Conservation (phyloP, 2,329 filamentous ascomycete genomes). For the Samsoniella hepiali region DNA sequence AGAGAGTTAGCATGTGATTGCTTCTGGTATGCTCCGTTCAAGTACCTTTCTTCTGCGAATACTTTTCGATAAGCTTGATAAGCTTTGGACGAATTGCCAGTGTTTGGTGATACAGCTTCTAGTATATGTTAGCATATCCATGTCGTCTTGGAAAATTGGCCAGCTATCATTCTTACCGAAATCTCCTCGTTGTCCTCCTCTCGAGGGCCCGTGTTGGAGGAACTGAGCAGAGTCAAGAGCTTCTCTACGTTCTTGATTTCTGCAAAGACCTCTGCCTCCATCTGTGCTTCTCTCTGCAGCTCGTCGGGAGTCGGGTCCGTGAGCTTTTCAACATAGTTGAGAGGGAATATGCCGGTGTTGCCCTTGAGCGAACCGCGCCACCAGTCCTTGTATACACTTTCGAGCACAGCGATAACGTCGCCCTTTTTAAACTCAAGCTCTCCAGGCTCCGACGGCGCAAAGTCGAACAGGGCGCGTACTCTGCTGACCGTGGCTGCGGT, state of each 20-base stretch:
- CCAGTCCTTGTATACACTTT: slow-evolving; percentile 99
- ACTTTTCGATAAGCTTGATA: slow-evolving; percentile 97
- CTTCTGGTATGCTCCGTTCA: background rate
- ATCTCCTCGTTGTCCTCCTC: slow-evolving; percentile 97
- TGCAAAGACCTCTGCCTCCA: slow-evolving; percentile 72
- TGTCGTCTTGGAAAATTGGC: background rate
- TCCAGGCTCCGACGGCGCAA: slow-evolving; percentile 87
- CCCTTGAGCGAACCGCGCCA: slow-evolving; percentile 95
- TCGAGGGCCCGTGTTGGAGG: slow-evolving; percentile 73
- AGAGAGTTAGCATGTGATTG: slow-evolving; percentile 23
- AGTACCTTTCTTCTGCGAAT: slow-evolving; percentile 95
- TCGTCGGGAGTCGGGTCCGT: slow-evolving; percentile 93
- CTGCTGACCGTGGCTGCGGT: slow-evolving; percentile 95
- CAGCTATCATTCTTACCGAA: slow-evolving; percentile 51
- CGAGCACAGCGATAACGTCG: slow-evolving; percentile 93
- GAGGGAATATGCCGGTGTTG: slow-evolving; percentile 93
- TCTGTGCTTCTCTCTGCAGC: slow-evolving; percentile 90
- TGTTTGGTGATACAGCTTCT: slow-evolving; percentile 87
- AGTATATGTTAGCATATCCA: slow-evolving; percentile 30
- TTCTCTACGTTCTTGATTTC: slow-evolving; percentile 64
- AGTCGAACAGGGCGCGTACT: slow-evolving; percentile 91
- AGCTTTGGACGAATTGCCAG: slow-evolving; percentile 92
- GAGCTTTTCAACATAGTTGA: slow-evolving; percentile 98
- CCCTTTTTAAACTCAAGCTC: slow-evolving; percentile 96
- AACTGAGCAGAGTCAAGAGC: slow-evolving; percentile 84